Conservation (phyloP, 192 early-diverging fungal species). For the Fimicolochytrium jonesii region DNA sequence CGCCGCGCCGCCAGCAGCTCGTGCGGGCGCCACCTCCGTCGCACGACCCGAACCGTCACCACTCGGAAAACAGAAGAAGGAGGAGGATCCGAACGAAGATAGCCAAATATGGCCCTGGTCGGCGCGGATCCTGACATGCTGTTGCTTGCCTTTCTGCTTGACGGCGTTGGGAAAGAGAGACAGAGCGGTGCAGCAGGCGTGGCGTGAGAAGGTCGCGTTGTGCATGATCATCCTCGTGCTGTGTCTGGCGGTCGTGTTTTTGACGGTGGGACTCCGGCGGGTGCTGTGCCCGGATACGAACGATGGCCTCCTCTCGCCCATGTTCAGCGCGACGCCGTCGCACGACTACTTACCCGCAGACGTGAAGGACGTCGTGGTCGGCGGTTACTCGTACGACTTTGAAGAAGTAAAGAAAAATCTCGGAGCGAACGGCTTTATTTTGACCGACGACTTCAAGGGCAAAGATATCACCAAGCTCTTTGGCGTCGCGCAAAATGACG, state of each 20-base stretch:
- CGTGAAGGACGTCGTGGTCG: neutral
- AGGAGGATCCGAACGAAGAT: neutral
- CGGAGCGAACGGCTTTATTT: neutral
- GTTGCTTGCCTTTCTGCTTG: slow-evolving; percentile 25
- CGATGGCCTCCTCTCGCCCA: neutral
- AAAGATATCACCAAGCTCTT: slow-evolving; percentile 9
- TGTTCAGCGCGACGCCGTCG: slow-evolving; percentile 10
- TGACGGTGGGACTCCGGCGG: slow-evolving; percentile 41
- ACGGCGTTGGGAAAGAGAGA: slow-evolving; percentile 25
- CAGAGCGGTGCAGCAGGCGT: slow-evolving; percentile 37
- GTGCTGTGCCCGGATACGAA: slow-evolving; percentile 7
- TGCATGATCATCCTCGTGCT: slow-evolving; percentile 40
- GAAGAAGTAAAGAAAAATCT: neutral
- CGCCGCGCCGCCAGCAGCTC: slow-evolving; percentile 23
- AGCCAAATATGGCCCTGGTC: slow-evolving; percentile 24
- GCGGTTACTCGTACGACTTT: slow-evolving; percentile 20
- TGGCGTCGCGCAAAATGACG: neutral
- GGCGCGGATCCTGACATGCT: slow-evolving; percentile 32
- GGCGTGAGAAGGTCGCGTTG: slow-evolving; percentile 45
- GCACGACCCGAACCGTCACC: neutral
- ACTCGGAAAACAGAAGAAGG: neutral
- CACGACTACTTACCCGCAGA: neutral
- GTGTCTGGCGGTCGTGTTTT: slow-evolving; percentile 37
- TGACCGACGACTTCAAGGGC: slow-evolving; percentile 2
- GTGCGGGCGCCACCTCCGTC: slow-evolving; percentile 12